These are phyloP conservation scores for Aspergillaceae sp. DNA, from an alignment of 2,329 filamentous ascomycete genomes.

Conservation along the genomic window DNA sequence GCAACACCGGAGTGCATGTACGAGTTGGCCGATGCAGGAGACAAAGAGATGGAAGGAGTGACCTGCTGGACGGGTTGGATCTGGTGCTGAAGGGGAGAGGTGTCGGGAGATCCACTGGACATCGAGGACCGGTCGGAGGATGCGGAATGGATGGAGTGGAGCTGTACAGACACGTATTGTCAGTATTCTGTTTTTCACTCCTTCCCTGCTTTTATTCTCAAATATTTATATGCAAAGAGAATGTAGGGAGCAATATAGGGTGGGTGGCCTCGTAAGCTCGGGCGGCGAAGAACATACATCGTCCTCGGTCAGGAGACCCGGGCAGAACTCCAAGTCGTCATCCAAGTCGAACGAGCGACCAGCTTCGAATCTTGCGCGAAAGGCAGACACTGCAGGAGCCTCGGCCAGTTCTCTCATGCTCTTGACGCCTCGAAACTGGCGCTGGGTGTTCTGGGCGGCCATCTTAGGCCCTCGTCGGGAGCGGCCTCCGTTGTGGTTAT, in stretches of 20 bases:
- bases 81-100: slow-evolving; percentile 82
- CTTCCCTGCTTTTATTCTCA: neutral
- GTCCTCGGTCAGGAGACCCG: slow-evolving; percentile 80
- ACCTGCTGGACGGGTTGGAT: slow-evolving; percentile 64
- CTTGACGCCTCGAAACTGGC: slow-evolving; percentile 76
- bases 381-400: slow-evolving; percentile 63
- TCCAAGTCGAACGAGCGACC: slow-evolving; percentile 91
- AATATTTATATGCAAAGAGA: neutral
- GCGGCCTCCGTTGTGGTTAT: slow-evolving; percentile 75
- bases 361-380: slow-evolving; percentile 82
- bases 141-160: slow-evolving; percentile 83
- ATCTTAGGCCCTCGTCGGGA: slow-evolving; percentile 76
- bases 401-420: slow-evolving; percentile 81
- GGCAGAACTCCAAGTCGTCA: slow-evolving; percentile 93
- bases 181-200: slow-evolving; percentile 7
- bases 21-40: slow-evolving; percentile 46
- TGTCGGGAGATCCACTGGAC: slow-evolving; percentile 86
- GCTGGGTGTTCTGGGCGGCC: slow-evolving; percentile 72
- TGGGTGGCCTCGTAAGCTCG: neutral
- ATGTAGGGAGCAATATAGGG: neutral
- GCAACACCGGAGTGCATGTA: slow-evolving; percentile 59
- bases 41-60: slow-evolving; percentile 64
- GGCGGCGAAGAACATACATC: slow-evolving; percentile 56
- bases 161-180: slow-evolving; percentile 42
- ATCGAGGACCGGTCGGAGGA: slow-evolving; percentile 88